Evolutionary conservation across 805 yeast species (phyloP), one percentile per base, ranked within the genome.

Genomic region (Metschnikowia arizonensis): DNA sequence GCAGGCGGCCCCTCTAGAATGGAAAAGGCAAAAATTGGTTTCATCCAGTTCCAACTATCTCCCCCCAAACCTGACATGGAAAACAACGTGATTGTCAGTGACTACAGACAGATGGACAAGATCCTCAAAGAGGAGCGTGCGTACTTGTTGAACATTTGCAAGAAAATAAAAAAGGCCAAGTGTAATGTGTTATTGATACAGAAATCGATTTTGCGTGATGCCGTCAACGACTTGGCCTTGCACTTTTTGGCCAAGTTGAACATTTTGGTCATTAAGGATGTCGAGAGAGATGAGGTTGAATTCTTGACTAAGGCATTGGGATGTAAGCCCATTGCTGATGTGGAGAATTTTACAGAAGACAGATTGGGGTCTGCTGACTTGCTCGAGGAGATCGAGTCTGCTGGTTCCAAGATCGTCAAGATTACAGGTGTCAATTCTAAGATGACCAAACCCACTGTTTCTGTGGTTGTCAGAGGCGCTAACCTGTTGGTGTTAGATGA

Each of bases 51-150:
- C 74, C 99, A 87, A 74, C 78, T 89, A 51, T 88, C 96, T 17
- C 97, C 97, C 19, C 97, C 97, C 54, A 89, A 89, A 64, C 97
- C 97, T 17, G 97, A 89, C 62, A 85, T 95, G 85, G 99, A 93
- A 72, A 93, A 93, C 67, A 91, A 90, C 63, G 91, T 93, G 40
- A 96, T 93, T 47, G 98, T 93, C 45, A 93, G 87, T 62, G 99
- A 93, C 67, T 93, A 93, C 73, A 81, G 99, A 68, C 99, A 93
- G 69, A 93, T 93, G 99, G 99, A 93, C 69, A 93, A 91, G 72
- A 93, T 93, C 57, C 76, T 93, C 63, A 93, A 95, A 63, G 99
- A 93, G 70, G 99, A 93, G 75, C 83, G 99, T 64, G 93, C 96
- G 24, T 93, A 93, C 64, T 72, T 93, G 61, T 78, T 93, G 63